phyloP scores from a whole-genome alignment of 139 green algal species.

The Chlamydomonas schloesseri region DNA sequence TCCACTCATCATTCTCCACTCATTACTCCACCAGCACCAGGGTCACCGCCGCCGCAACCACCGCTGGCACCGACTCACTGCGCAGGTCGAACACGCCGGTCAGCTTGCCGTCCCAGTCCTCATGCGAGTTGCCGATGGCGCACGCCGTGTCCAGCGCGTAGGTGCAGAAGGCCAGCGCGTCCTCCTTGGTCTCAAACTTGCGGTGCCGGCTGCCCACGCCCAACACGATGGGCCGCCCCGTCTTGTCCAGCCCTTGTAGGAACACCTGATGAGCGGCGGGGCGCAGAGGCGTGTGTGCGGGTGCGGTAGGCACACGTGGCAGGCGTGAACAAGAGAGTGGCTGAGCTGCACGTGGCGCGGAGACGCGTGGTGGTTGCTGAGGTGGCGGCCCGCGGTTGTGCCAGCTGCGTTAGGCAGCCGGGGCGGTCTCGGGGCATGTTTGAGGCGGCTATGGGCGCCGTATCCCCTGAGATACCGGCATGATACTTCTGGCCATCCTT shows the following conservation, averaged over 20 bases:
- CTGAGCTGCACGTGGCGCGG: no score
- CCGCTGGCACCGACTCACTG: slow-evolving; percentile 22
- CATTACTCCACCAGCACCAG: no score
- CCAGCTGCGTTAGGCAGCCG: no score
- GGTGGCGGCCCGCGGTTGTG: no score
- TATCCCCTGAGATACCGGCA: no score
- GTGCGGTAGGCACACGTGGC: background rate
- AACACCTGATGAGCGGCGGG: slow-evolving; percentile 18
- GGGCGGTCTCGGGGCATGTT: no score
- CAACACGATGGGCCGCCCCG: slow-evolving; percentile 38
- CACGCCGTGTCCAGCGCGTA: slow-evolving; percentile 38
- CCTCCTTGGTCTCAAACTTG: slow-evolving; percentile 40
- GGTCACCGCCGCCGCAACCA: no score
- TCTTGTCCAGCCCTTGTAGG: slow-evolving; percentile 36
- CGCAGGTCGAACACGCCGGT: slow-evolving; percentile 44
- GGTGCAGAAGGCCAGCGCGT: slow-evolving; percentile 35
- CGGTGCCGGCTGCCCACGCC: slow-evolving; percentile 34
- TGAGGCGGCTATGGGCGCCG: no score
- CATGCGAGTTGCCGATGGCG: slow-evolving; percentile 23
- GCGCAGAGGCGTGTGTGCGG: background rate
- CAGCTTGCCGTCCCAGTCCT: slow-evolving; percentile 39
- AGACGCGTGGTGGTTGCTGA: no score
- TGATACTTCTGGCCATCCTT: no score
- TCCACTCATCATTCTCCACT: no score
- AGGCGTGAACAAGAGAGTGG: background rate